Evolutionary conservation across 2,329 filamentous ascomycete genomes (phyloP), one percentile per base, ranked within the genome.

Genomic region (Diaporthe humulicola): DNA sequence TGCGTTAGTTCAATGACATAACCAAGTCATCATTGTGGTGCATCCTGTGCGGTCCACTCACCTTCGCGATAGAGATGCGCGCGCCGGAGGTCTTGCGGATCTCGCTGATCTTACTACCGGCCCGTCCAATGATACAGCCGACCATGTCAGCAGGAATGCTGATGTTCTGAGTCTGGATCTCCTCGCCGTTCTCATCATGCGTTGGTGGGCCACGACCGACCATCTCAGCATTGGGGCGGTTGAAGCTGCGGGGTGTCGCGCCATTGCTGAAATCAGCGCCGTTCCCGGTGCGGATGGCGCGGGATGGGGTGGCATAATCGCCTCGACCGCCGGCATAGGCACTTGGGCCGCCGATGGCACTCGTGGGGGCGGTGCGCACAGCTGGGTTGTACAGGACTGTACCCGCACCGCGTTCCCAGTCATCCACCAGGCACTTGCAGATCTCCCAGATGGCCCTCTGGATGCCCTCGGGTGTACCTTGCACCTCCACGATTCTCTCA

Each of bases 81-180:
- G 97, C 97, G 76, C 96, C 96, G 72, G 97, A 99, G 77, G 93
- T 96, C 89, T 98, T 97, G 85, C 97, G 94, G 81, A 99, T 99
- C 87, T 99, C 97, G 84, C 95, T 98, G 83, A 99, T 99, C 91
- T 99, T 99, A 88, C 91, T 96, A 78, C 97, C 97, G 72, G 90
- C 95, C 78, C 96, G 94, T 78, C 97, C 97, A 83, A 99, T 99
- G 87, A 99, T 99, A 87, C 97, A 99, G 79, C 97, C 97, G 84
- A 99, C 97, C 97, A 99, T 99, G 87, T 99, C 97, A 64, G 97
- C 96, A 36, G 97, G 97, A 81, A 99, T 99, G 88, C 95, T 98
- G 86, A 99, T 99, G 87, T 99, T 99, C 83, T 99, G 97, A 1
- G 97, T 99, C 85, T 98, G 96, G 76, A 98, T 94, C 85, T 98